Evolutionary conservation across 2,329 filamentous ascomycete species (phyloP), one percentile per base, ranked within the genome.

Genomic region (Zarea fungicola): DNA sequence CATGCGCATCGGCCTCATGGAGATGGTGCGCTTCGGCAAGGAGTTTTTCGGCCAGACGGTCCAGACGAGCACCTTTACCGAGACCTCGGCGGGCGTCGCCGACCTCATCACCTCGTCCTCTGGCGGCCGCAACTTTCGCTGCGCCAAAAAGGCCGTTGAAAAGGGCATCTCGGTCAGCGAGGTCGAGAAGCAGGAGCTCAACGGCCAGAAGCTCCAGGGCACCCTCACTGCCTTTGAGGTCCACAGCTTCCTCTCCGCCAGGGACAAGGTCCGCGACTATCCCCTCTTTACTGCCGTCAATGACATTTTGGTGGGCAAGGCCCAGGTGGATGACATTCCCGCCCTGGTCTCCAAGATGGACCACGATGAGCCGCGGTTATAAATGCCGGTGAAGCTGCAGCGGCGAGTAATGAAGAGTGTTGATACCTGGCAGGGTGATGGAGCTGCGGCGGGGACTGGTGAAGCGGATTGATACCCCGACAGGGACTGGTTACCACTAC

Each of bases 11-110:
- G 93, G 93, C 7, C 81, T 99, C 39, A 78, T 96, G 59, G 93
- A 99, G 71, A 96, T 96, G 85, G 89, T 97, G 61, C 86, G 87
- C 64, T 99, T 99, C 58, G 92, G 92, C 56, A 89, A 91, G 67
- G 83, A 86, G 59, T 99, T 97, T 75, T 99, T 97, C 65, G 81
- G 83, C 16, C 80, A 91, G 60, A 88, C 87, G 1, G 85, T 93
- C 22, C 80, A 86, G 55, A 81, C 86, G 9, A 81, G 80, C 50
- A 99, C 93, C 0, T 97, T 99, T 65, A 97, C 92, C n/a, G 90
- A 96, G 64, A 89, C 96, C 65, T 95, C 88, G 58, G 91, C 89
- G 21, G 93, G 93, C 57, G 90, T 97, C 32, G 93, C 93, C 23
- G 93, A 99, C 69, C 73, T 99, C 56, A 95, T 99, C 63, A 97